Conservation (phyloP, 2,329 filamentous ascomycete species). For the Trichophyton rubrum region DNA sequence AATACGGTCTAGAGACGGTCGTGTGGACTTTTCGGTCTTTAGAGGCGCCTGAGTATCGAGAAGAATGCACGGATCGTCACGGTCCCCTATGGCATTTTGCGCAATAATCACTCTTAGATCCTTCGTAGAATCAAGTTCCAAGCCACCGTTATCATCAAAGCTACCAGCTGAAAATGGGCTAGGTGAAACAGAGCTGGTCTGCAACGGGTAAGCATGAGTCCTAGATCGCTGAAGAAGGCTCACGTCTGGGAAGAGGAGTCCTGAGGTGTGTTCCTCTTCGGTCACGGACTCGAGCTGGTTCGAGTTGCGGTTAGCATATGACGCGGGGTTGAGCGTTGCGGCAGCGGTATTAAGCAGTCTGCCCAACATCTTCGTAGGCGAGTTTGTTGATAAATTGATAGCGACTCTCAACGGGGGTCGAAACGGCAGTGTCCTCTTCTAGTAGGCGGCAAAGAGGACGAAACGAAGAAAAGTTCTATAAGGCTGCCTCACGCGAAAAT, state of each 20-base stretch:
- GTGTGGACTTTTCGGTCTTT: slow-evolving; percentile 19
- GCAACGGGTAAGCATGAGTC: slow-evolving; percentile 30
- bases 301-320: slow-evolving; percentile 27
- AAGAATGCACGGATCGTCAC: slow-evolving; percentile 35
- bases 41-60: slow-evolving; percentile 30
- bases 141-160: slow-evolving; percentile 36
- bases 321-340: slow-evolving; percentile 31
- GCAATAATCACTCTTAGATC: slow-evolving; percentile 37
- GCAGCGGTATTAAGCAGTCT: slow-evolving; percentile 33
- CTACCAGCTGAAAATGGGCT: slow-evolving; percentile 31
- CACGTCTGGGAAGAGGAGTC: slow-evolving; percentile 36
- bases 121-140: slow-evolving; percentile 33
- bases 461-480: not conserved
- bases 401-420: not conserved
- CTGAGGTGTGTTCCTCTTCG: slow-evolving; percentile 38
- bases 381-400: not conserved
- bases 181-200: slow-evolving; percentile 32
- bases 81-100: slow-evolving; percentile 37
- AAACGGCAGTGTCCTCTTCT: not conserved
- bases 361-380: slow-evolving; percentile 25
- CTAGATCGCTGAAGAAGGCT: slow-evolving; percentile 31
- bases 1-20: slow-evolving; percentile 24
- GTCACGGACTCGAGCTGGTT: slow-evolving; percentile 36
- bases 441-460: not conserved
- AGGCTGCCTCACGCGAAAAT: not conserved